phyloP scores from a whole-genome alignment of 176 grass and related monocot genomes.

The Cenchrus fungigraminus region DNA sequence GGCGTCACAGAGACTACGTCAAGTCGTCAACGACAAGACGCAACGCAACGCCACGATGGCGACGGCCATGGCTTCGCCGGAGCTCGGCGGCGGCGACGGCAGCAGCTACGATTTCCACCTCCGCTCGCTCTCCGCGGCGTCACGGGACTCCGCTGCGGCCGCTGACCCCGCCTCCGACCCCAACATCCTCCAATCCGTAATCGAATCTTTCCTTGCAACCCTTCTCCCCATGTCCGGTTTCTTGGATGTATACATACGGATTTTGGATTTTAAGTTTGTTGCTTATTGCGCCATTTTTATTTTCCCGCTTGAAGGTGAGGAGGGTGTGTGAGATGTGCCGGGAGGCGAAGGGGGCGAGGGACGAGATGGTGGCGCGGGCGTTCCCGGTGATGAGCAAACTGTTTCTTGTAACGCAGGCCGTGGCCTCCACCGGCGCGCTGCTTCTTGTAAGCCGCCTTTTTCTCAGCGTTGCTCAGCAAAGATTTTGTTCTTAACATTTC shows the following conservation, averaged over 20 bases:
- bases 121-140: conserved; percentile 78
- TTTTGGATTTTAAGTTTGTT: background rate
- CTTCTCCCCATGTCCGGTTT: background rate
- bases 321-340: conserved; percentile 80
- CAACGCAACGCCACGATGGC: conserved; percentile 22
- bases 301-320: conserved; percentile 50
- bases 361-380: conserved; percentile 84
- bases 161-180: conserved; percentile 71
- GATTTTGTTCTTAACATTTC: background rate
- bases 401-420: conserved; percentile 73
- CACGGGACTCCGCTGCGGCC: conserved; percentile 75
- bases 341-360: conserved; percentile 50
- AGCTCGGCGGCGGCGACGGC: conserved; percentile 47
- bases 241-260: background rate
- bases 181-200: conserved; percentile 88
- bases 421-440: conserved; percentile 74
- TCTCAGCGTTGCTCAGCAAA: background rate
- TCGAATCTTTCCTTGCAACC: background rate
- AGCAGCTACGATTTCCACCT: conserved; percentile 92
- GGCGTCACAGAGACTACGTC: no score
- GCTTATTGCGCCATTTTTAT: background rate
- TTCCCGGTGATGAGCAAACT: conserved; percentile 91
- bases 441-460: conserved; percentile 57
- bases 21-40: background rate
- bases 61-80: conserved; percentile 53